Percentiles rank a stretch among this genome's conserved stretches.
These are phyloP conservation scores for Nicotiana noctiflora DNA, from an alignment of 257 asterid species.

Conservation along the genomic window DNA sequence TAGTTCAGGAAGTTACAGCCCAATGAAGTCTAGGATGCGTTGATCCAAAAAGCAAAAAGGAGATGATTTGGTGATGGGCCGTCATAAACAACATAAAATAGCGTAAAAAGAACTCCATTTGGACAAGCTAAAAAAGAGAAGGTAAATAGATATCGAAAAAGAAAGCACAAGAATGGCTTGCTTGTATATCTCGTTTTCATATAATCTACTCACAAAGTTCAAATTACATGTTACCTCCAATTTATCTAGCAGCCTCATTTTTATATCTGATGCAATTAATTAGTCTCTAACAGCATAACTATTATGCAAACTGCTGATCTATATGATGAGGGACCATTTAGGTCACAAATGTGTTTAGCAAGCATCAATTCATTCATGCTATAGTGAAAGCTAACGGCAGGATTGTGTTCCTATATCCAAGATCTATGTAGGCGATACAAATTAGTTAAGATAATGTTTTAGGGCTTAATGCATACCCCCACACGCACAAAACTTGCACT, in stretches of 20 bases:
- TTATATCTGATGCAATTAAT: not conserved
- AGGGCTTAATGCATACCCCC: not conserved
- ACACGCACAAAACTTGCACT: not conserved
- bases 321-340: not conserved
- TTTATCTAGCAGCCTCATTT: not conserved
- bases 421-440: not conserved
- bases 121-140: not conserved
- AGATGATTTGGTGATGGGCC: slow-evolving; percentile 7
- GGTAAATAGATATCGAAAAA: not conserved
- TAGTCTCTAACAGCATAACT: not conserved
- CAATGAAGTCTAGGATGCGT: slow-evolving; percentile 5
- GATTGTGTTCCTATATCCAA: not conserved
- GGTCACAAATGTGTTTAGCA: not conserved
- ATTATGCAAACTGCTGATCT: not conserved
- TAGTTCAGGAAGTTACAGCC: slow-evolving; percentile 21
- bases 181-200: not conserved
- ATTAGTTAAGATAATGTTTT: not conserved
- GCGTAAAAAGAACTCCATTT: not conserved
- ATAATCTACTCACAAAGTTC: not conserved
- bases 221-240: not conserved
- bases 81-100: not conserved
- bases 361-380: not conserved
- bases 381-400: not conserved
- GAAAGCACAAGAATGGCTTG: not conserved
- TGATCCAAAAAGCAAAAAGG: not conserved